Conservation (phyloP, 2,329 filamentous ascomycete genomes). For the Fusarium lyarnte region DNA sequence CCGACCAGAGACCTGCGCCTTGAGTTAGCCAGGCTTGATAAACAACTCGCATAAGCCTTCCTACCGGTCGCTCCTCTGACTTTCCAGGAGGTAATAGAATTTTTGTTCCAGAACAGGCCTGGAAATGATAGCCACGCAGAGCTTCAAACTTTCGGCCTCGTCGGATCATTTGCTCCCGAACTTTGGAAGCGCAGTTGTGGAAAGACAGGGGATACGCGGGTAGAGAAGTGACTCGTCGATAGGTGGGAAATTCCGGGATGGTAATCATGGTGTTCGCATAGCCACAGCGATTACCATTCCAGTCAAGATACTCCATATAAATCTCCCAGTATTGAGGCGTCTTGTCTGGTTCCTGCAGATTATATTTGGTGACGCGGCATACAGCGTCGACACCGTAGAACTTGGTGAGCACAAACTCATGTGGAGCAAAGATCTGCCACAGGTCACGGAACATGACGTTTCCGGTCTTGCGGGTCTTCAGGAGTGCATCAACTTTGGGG, state of each 20-base stretch:
- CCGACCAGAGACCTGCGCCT: slow-evolving; percentile 36
- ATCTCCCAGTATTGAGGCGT: slow-evolving; percentile 37
- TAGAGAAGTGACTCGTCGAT: slow-evolving; percentile 41
- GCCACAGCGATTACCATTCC: slow-evolving; percentile 48
- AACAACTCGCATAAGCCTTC: neutral
- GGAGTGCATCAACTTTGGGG: slow-evolving; percentile 39
- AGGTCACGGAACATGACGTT: slow-evolving; percentile 45
- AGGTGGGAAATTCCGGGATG: slow-evolving; percentile 44
- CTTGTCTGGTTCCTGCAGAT: too few relatives aligned
- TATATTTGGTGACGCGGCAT: slow-evolving; percentile 45
- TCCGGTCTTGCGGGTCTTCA: slow-evolving; percentile 42
- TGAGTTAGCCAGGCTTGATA: neutral
- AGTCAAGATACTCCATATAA: slow-evolving; percentile 49
- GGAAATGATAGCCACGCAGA: slow-evolving; percentile 48
- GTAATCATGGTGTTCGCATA: slow-evolving; percentile 35
- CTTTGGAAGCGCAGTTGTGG: slow-evolving; percentile 31
- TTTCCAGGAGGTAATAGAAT: slow-evolving; percentile 39
- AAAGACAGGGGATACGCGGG: slow-evolving; percentile 46
- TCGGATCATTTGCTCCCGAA: slow-evolving; percentile 41
- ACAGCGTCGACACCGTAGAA: slow-evolving; percentile 50
- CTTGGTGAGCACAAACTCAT: slow-evolving; percentile 45
- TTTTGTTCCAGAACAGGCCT: slow-evolving; percentile 43
- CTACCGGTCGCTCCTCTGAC: slow-evolving; percentile 42
- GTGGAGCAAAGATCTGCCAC: slow-evolving; percentile 51
- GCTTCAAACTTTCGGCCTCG: slow-evolving; percentile 47